A percentile compares a stretch with the other conserved stretches of the same genome.
phyloP scores from a whole-genome alignment of 2,329 filamentous ascomycete genomes.

The Diplodia mutila region DNA sequence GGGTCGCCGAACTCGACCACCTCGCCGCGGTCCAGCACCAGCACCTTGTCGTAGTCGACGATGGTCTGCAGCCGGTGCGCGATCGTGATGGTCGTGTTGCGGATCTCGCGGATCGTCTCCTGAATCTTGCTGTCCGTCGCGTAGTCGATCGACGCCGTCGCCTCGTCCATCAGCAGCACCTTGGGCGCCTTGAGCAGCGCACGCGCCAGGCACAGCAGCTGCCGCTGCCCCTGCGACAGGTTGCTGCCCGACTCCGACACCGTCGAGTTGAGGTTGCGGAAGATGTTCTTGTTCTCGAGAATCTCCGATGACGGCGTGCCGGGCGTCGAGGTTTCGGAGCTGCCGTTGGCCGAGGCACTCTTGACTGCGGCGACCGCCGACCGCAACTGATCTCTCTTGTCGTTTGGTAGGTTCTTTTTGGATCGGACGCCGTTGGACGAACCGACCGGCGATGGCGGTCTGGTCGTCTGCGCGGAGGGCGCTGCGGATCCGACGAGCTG shows the following conservation, averaged over 20 bases:
- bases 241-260: slow-evolving; percentile 93
- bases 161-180: slow-evolving; percentile 98
- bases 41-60: slow-evolving; percentile 95
- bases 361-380: slow-evolving; percentile 32
- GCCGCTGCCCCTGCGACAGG: slow-evolving; percentile 92
- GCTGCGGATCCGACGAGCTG: slow-evolving; percentile 72
- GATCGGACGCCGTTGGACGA: slow-evolving; percentile 31
- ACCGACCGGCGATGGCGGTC: slow-evolving; percentile 35
- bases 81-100: slow-evolving; percentile 92
- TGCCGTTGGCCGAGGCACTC: slow-evolving; percentile 32
- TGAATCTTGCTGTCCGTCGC: slow-evolving; percentile 95
- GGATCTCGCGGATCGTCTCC: slow-evolving; percentile 90
- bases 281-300: slow-evolving; percentile 88
- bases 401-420: neutral
- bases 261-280: slow-evolving; percentile 80
- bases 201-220: slow-evolving; percentile 89
- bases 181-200: slow-evolving; percentile 89
- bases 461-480: slow-evolving; percentile 41
- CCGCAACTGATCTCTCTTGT: slow-evolving; percentile 27
- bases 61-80: slow-evolving; percentile 95
- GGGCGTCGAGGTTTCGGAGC: slow-evolving; percentile 37
- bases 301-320: slow-evolving; percentile 41
- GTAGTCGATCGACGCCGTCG: slow-evolving; percentile 96
- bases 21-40: slow-evolving; percentile 86
- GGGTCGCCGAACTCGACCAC: slow-evolving; percentile 93